A percentile compares a stretch with the other conserved stretches of the same genome.
Evolutionary conservation across 2,329 filamentous ascomycete genomes (phyloP).

Genomic region (Curvularia verruculosa): DNA sequence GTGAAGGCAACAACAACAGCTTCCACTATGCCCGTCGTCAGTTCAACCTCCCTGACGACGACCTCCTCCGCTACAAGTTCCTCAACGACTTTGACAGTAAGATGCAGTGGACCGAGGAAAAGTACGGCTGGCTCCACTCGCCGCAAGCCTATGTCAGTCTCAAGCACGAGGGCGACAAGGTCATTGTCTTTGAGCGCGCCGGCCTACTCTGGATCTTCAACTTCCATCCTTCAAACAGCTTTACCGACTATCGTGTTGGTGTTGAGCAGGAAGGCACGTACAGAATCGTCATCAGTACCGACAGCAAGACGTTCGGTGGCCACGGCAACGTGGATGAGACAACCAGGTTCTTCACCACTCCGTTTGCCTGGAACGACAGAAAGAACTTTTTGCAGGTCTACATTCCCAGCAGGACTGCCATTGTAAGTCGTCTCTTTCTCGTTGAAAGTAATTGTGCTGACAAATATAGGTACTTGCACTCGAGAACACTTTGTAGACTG

Average conservation of each 20-base stretch:
- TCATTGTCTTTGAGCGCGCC: conserved; percentile 92
- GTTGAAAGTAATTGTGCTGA: not conserved
- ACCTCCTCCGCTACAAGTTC: conserved; percentile 83
- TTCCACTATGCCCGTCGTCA: conserved; percentile 95
- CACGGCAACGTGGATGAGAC: conserved; percentile 75
- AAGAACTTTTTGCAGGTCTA: conserved; percentile 94
- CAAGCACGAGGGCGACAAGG: conserved; percentile 92
- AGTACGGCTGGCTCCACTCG: conserved; percentile 88
- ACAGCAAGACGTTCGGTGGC: conserved; percentile 78
- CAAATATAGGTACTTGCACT: conserved; percentile 30
- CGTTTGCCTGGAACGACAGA: conserved; percentile 86
- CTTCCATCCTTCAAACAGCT: conserved; percentile 85
- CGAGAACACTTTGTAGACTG: conserved; percentile 35
- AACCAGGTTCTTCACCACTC: conserved; percentile 91
- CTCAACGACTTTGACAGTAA: conserved; percentile 91
- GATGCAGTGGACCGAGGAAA: conserved; percentile 87
- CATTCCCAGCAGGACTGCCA: conserved; percentile 79
- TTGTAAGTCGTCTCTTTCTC: conserved; percentile 60
- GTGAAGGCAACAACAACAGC: conserved; percentile 88
- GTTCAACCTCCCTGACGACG: conserved; percentile 88
- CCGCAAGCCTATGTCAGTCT: conserved; percentile 89
- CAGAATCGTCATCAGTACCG: conserved; percentile 81
- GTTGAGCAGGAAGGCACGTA: conserved; percentile 87
- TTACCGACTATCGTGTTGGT: conserved; percentile 89
- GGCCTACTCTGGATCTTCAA: conserved; percentile 95